These are phyloP conservation scores for Lagerstroemia speciosa DNA, from an alignment of 345 rosid species.

Conservation along the genomic window DNA sequence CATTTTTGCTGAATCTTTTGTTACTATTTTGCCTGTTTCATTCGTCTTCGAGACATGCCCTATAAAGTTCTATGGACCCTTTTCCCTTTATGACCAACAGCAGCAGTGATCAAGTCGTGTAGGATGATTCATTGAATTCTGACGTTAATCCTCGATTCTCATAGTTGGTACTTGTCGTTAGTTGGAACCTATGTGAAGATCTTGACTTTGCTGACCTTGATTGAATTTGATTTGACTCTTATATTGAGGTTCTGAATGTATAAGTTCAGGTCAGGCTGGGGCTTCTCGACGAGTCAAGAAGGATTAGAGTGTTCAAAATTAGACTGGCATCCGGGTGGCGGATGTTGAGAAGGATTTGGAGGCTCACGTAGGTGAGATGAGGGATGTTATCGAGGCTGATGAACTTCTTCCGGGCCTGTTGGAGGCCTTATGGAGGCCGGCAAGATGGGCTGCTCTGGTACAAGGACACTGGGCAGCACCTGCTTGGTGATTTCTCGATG, in stretches of 20 bases:
- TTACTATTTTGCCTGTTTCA: too few species aligned
- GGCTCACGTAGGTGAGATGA: constrained; percentile 67
- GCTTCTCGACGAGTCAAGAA: not conserved
- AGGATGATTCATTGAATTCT: too few species aligned
- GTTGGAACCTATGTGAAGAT: not conserved
- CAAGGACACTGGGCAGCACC: constrained; percentile 86
- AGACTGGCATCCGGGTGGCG: constrained; percentile 14
- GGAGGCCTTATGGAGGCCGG: too few species aligned
- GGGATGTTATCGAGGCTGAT: too few species aligned
- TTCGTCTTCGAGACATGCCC: not conserved
- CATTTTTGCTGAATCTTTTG: too few species aligned
- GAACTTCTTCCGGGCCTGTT: too few species aligned
- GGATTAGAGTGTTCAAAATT: not conserved
- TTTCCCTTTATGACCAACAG: not conserved
- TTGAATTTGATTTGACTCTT: not conserved
- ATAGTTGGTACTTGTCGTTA: too few species aligned
- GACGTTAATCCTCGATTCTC: too few species aligned
- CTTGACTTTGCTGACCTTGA: not conserved
- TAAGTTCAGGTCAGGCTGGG: not conserved
- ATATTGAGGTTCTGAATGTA: not conserved
- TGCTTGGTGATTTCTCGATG: constrained; percentile 88
- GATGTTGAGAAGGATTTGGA: constrained; percentile 32
- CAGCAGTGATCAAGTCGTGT: not conserved
- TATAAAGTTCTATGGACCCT: not conserved
- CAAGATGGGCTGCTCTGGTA: too few species aligned